Evolutionary conservation across 352 stramenopile species (phyloP).

Genomic region (Blastocystis sp.): DNA sequence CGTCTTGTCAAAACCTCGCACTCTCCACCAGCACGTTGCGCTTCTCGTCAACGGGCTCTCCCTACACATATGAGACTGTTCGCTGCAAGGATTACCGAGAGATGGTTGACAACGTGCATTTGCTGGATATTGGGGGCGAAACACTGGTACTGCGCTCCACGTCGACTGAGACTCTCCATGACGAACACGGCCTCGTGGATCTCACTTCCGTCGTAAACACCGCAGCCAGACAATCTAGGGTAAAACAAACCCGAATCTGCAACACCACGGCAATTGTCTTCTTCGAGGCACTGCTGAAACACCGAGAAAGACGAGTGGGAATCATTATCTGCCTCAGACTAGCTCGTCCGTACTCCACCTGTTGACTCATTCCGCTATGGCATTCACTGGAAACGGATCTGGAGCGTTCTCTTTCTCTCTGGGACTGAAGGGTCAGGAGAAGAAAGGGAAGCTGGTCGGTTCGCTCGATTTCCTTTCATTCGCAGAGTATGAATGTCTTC

Average conservation of each 20-base stretch:
- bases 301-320: background rate
- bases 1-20: conserved; percentile 41
- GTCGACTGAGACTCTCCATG: conserved; percentile 76
- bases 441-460: conserved; percentile 22
- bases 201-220: conserved; percentile 77
- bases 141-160: conserved; percentile 73
- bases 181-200: conserved; percentile 76
- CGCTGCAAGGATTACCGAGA: conserved; percentile 61
- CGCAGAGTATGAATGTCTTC: conserved; percentile 19
- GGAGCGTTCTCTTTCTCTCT: conserved; percentile 52
- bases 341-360: background rate
- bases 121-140: conserved; percentile 77
- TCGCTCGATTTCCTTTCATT: background rate
- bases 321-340: background rate
- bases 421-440: background rate
- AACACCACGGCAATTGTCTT: conserved; percentile 53
- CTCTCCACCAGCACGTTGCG: conserved; percentile 77
- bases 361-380: background rate
- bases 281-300: conserved; percentile 10
- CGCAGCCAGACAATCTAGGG: conserved; percentile 75
- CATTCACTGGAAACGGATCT: background rate
- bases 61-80: conserved; percentile 28
- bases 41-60: conserved; percentile 75
- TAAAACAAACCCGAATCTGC: background rate
- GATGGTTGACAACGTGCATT: conserved; percentile 78